Percentiles rank a stretch among this genome's conserved stretches.
Conservation (phyloP, 2,329 filamentous ascomycete species). For the Reticulascus tulasneorum region DNA sequence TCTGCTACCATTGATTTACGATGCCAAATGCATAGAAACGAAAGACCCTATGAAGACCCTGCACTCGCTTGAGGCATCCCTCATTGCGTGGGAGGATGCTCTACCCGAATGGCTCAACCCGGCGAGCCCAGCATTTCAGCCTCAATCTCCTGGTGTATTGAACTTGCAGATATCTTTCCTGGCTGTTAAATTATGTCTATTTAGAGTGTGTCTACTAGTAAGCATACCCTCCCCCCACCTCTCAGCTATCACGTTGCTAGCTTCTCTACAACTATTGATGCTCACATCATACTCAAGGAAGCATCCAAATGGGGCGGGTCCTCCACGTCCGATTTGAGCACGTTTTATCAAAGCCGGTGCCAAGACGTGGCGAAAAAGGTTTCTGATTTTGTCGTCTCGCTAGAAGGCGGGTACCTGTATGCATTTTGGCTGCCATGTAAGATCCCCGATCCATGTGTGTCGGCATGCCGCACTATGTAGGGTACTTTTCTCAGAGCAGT, state of each 20-base stretch:
- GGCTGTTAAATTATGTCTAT: constrained; percentile 3
- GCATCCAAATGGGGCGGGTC: too few relatives aligned
- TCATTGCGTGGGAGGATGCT: not conserved
- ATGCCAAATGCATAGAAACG: too few relatives aligned
- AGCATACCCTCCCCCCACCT: too few relatives aligned
- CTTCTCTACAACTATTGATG: too few relatives aligned
- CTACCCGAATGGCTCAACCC: constrained; percentile 1
- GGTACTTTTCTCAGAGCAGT: too few relatives aligned
- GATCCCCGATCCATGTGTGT: not conserved
- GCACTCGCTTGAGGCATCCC: not conserved
- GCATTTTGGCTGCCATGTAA: constrained; percentile 8
- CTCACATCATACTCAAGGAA: too few relatives aligned
- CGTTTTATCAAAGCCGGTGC: too few relatives aligned
- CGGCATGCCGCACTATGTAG: too few relatives aligned
- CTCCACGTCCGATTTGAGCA: too few relatives aligned
- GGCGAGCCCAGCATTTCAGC: not conserved
- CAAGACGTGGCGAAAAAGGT: too few relatives aligned
- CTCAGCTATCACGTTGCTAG: too few relatives aligned
- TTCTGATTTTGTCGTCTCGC: not conserved
- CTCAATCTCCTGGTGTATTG: not conserved
- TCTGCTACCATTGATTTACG: constrained; percentile 1
- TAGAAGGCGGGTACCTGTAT: not conserved
- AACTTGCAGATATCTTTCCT: constrained; percentile 5
- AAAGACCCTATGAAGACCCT: not conserved
- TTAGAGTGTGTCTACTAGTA: not conserved